Evolutionary conservation across 2,329 filamentous ascomycete species (phyloP).

Genomic region (Fusarium redolens): DNA sequence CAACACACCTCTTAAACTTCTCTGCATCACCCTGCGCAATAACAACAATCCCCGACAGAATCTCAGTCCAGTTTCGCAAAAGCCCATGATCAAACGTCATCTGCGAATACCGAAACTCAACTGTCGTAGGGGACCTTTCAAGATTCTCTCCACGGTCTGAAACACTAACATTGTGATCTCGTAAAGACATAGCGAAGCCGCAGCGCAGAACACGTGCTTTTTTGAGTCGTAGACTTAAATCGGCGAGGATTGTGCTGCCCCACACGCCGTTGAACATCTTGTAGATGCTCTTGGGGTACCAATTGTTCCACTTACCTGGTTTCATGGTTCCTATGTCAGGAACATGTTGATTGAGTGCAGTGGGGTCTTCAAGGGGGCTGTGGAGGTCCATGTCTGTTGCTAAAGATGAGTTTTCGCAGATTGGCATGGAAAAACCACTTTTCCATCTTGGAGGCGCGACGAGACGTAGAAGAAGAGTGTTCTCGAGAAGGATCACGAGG

Average conservation of each 20-base stretch:
- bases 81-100: conserved; percentile 41
- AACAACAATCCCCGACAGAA: conserved; percentile 25
- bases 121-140: conserved; percentile 28
- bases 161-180: not conserved
- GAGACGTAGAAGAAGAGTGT: conserved; percentile 19
- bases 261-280: conserved; percentile 24
- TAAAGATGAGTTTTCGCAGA: not conserved
- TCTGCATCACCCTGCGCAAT: conserved; percentile 17
- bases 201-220: not conserved
- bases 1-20: not conserved
- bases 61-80: conserved; percentile 37
- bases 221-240: not conserved
- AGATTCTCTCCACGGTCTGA: not conserved
- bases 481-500: conserved; percentile 36
- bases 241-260: conserved; percentile 1
- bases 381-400: not conserved
- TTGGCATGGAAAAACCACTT: not conserved
- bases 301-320: conserved; percentile 13
- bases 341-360: not conserved
- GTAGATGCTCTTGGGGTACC: not conserved
- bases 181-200: conserved; percentile 11
- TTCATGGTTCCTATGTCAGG: not conserved
- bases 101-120: conserved; percentile 44
- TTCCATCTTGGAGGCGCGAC: not conserved
- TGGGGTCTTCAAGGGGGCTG: not conserved